Conservation (phyloP, 2,329 filamentous ascomycete species). For the Didymella exigua region DNA sequence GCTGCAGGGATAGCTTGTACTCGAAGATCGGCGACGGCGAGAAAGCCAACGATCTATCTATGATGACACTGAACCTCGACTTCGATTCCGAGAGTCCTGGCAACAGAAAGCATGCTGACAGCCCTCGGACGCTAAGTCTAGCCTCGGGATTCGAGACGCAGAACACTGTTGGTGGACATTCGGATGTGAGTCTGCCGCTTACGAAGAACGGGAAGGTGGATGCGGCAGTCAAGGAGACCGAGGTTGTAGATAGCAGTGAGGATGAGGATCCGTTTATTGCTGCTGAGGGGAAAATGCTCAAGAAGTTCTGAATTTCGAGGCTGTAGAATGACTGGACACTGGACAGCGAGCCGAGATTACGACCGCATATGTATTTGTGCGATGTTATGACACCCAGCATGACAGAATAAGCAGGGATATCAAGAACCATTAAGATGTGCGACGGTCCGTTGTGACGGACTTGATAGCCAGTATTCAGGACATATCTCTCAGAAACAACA, state of each 20-base stretch:
- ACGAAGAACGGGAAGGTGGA: conserved; percentile 5
- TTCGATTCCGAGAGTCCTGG: conserved; percentile 17
- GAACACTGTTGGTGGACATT: conserved; percentile 22
- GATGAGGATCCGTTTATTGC: conserved; percentile 13
- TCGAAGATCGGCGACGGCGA: conserved; percentile 17
- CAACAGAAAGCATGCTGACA: conserved; percentile 7
- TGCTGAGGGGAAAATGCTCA: conserved; percentile 3
- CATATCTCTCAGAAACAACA: background rate
- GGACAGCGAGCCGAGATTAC: background rate
- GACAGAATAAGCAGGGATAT: background rate
- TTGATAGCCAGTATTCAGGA: conserved; percentile 9
- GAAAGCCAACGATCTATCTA: conserved; percentile 8
- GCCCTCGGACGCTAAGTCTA: conserved; percentile 14
- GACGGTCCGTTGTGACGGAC: background rate
- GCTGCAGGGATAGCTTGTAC: conserved; percentile 21
- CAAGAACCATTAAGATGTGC: background rate
- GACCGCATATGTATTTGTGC: conserved; percentile 13
- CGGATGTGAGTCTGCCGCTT: background rate
- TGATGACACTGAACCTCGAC: conserved; percentile 27
- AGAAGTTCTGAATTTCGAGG: conserved; percentile 5
- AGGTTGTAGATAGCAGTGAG: conserved; percentile 5
- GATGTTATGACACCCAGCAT: conserved; percentile 6
- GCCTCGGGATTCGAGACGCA: conserved; percentile 27
- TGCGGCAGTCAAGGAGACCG: conserved; percentile 2
- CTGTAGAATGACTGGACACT: background rate